Percentiles rank a stretch among this genome's conserved stretches.
Evolutionary conservation across 108 stramenopile genomes (phyloP).

Genomic region (Cafeteria roenbergensis): DNA sequence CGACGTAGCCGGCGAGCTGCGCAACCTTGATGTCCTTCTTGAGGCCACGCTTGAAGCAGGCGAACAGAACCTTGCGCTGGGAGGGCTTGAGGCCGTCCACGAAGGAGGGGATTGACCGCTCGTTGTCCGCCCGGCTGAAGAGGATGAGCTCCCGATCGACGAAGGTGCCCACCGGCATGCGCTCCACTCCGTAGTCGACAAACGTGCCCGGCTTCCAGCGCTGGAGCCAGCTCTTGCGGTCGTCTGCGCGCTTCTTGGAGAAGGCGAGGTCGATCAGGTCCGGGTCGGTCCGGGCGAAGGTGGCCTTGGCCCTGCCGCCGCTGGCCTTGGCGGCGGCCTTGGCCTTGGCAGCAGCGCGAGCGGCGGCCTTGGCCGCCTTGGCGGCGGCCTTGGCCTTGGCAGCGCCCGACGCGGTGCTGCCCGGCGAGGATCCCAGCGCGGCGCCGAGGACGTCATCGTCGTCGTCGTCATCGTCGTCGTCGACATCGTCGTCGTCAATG

Average conservation of each 20-base stretch:
- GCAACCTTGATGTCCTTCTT: conserved; percentile 96
- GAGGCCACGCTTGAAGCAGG: conserved; percentile 95
- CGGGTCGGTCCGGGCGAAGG: too few relatives aligned
- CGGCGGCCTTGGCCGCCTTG: not conserved
- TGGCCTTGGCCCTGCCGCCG: too few relatives aligned
- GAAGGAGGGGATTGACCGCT: conserved; percentile 75
- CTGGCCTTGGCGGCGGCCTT: not conserved
- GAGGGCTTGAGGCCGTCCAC: conserved; percentile 97
- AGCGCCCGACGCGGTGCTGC: conserved; percentile 31
- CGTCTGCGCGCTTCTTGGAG: conserved; percentile 74
- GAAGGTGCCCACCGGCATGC: conserved; percentile 67
- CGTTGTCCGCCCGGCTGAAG: conserved; percentile 81
- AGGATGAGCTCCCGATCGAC: conserved; percentile 92
- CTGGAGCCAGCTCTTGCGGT: conserved; percentile 81
- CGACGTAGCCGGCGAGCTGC: conserved; percentile 47
- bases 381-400: too few relatives aligned
- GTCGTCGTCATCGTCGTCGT: conserved; percentile 22
- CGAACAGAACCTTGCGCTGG: conserved; percentile 91
- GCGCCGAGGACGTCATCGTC: conserved; percentile 18
- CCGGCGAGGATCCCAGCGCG: conserved; percentile 3
- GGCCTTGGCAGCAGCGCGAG: not conserved
- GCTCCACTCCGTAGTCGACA: conserved; percentile 66
- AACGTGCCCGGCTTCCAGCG: conserved; percentile 59
- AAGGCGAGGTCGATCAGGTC: conserved; percentile 97
- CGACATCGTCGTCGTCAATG: conserved; percentile 21